A percentile compares a stretch with the other conserved stretches of the same genome.
Evolutionary conservation across 768 basidiomycete genomes (phyloP).

Genomic region (Boletus vinaceobasis): DNA sequence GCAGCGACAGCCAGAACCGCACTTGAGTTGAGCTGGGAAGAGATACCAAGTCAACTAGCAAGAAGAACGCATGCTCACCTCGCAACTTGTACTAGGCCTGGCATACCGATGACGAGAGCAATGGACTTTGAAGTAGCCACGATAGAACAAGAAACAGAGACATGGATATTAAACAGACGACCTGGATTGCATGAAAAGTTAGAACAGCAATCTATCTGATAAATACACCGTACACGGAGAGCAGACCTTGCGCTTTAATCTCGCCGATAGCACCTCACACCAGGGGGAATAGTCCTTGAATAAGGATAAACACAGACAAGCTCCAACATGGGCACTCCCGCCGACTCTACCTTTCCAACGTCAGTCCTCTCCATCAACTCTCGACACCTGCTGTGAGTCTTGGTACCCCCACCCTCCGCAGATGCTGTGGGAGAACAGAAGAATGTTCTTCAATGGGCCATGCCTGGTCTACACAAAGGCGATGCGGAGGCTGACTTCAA

Average conservation of each 20-base stretch:
- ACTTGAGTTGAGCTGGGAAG: slow-evolving; percentile 51
- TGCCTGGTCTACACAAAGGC: no score
- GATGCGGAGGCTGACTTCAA: no score
- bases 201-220: not conserved
- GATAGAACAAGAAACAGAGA: slow-evolving; percentile 50
- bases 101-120: slow-evolving; percentile 60
- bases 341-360: no score
- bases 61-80: slow-evolving; percentile 39
- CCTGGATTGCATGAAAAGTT: slow-evolving; percentile 26
- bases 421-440: no score
- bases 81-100: slow-evolving; percentile 58
- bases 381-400: no score
- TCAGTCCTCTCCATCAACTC: no score
- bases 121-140: slow-evolving; percentile 59
- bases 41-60: not conserved
- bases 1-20: slow-evolving; percentile 73
- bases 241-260: slow-evolving; percentile 65
- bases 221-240: no score
- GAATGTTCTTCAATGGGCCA: no score
- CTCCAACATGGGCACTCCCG: no score
- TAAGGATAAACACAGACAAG: slow-evolving; percentile 64
- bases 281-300: slow-evolving; percentile 67
- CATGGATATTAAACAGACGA: slow-evolving; percentile 55
- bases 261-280: slow-evolving; percentile 73
- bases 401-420: no score